phyloP scores from a whole-genome alignment of 768 basidiomycete genomes.

The Pisolithus albus region DNA sequence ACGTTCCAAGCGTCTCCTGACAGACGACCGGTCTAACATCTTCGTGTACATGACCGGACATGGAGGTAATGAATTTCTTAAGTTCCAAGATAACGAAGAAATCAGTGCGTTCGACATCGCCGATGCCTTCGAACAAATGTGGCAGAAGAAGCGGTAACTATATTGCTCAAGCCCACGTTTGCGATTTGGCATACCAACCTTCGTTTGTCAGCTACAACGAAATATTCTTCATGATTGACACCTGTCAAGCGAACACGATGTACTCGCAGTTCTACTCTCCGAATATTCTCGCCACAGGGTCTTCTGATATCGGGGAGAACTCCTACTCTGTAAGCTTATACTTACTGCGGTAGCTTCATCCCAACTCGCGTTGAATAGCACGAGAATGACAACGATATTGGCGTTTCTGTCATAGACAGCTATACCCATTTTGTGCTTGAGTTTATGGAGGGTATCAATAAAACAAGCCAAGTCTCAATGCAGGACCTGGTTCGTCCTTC shows the following conservation, averaged over 20 bases:
- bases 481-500: conserved; percentile 65
- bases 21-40: conserved; percentile 86
- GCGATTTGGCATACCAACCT: conserved; percentile 25
- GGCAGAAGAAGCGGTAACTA: conserved; percentile 82
- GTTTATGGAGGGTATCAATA: conserved; percentile 88
- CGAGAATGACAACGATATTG: conserved; percentile 89
- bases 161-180: neutral
- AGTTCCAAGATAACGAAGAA: conserved; percentile 99
- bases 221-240: conserved; percentile 97
- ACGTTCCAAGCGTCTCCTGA: conserved; percentile 85
- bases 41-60: conserved; percentile 99
- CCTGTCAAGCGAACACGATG: conserved; percentile 96
- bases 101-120: conserved; percentile 97
- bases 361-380: conserved; percentile 44
- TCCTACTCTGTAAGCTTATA: conserved; percentile 77
- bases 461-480: conserved; percentile 76
- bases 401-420: conserved; percentile 91
- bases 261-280: conserved; percentile 91
- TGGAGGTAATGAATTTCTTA: conserved; percentile 96
- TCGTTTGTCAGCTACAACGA: conserved; percentile 62
- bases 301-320: conserved; percentile 76
- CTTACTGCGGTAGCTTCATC: neutral
- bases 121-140: conserved; percentile 98
- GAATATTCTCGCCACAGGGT: conserved; percentile 87
- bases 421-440: conserved; percentile 90